Conservation (phyloP, 2,329 filamentous ascomycete genomes). For the Neocatenulostroma microsporum region DNA sequence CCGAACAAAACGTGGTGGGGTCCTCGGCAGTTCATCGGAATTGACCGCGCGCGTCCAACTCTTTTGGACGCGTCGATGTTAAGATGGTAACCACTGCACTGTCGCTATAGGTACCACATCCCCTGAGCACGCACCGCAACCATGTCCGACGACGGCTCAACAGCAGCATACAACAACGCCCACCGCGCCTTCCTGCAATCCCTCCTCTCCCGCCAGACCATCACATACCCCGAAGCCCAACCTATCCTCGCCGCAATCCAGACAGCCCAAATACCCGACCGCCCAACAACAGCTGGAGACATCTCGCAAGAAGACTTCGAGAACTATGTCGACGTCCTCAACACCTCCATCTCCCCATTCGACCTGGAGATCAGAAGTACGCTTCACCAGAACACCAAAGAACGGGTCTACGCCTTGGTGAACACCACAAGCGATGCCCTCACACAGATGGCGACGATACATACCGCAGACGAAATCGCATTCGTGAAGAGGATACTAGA, state of each 20-base stretch:
- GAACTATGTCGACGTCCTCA: constrained; percentile 61
- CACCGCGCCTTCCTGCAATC: constrained; percentile 89
- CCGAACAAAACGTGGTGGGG: too few relatives aligned
- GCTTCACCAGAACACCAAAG: constrained; percentile 55
- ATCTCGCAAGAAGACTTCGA: constrained; percentile 62
- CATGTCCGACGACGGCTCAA: constrained; percentile 6
- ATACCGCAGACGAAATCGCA: constrained; percentile 73
- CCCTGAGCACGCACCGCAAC: too few relatives aligned
- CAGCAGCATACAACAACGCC: constrained; percentile 50
- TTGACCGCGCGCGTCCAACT: too few relatives aligned
- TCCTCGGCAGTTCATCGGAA: too few relatives aligned
- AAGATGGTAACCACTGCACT: too few relatives aligned
- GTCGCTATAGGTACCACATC: too few relatives aligned
- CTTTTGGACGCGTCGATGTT: too few relatives aligned
- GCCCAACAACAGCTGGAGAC: constrained; percentile 49
- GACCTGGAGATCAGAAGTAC: constrained; percentile 80
- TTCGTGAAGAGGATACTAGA: constrained; percentile 85
- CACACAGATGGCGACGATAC: constrained; percentile 79
- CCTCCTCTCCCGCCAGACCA: constrained; percentile 66
- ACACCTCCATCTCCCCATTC: constrained; percentile 65
- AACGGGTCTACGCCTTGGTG: constrained; percentile 71
- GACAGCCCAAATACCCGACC: constrained; percentile 47
- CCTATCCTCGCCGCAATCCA: constrained; percentile 70
- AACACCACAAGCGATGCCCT: constrained; percentile 80
- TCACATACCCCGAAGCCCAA: constrained; percentile 68